Conservation (phyloP, 352 stramenopile species). For the Phytophthora foliorum region DNA sequence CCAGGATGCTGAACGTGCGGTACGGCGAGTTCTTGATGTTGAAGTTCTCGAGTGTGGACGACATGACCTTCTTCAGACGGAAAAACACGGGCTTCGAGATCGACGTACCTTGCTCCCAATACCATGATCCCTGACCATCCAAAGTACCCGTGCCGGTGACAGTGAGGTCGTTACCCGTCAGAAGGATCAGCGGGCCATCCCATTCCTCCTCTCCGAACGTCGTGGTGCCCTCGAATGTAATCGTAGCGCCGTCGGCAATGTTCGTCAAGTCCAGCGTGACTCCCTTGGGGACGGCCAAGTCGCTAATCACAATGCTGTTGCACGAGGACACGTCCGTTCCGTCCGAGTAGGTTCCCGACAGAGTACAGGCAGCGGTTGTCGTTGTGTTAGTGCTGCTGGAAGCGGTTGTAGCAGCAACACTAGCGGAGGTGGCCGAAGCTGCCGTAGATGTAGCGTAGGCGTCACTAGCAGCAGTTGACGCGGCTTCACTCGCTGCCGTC, state of each 20-base stretch:
- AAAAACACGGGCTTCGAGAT: conserved; percentile 29
- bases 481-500: conserved; percentile 1
- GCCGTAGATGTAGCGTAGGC: neutral
- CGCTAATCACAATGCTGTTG: conserved; percentile 34
- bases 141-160: conserved; percentile 25
- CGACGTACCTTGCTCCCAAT: conserved; percentile 22
- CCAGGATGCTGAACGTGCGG: conserved; percentile 43
- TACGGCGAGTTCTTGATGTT: conserved; percentile 50
- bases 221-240: conserved; percentile 46
- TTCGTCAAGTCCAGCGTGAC: conserved; percentile 43
- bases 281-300: conserved; percentile 33
- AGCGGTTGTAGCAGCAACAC: neutral
- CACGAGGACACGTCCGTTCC: conserved; percentile 32
- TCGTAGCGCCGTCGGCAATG: conserved; percentile 30
- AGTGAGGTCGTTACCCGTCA: conserved; percentile 13
- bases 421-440: conserved; percentile 1
- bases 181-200: conserved; percentile 3
- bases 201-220: conserved; percentile 38
- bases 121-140: conserved; percentile 27
- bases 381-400: conserved; percentile 6
- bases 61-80: conserved; percentile 23
- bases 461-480: conserved; percentile 5
- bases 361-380: conserved; percentile 25
- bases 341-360: conserved; percentile 40
- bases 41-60: conserved; percentile 37